Evolutionary conservation across 768 basidiomycete genomes (phyloP).

Genomic region (Pleurotus eryngii): DNA sequence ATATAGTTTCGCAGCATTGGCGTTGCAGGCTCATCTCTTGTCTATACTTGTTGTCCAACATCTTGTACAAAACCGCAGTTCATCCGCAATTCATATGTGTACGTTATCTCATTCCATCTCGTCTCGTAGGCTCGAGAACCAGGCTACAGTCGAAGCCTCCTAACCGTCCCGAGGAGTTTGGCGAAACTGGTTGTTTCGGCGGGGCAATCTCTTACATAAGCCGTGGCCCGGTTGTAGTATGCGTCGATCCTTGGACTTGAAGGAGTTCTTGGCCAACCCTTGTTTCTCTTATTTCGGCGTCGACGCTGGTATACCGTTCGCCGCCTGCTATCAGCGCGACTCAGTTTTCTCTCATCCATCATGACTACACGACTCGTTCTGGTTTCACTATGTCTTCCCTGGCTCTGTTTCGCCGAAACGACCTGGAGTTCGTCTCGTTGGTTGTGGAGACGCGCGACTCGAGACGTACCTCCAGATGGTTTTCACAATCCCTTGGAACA

Average conservation of each 20-base stretch:
- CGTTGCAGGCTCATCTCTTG: not conserved
- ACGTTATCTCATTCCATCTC: no score
- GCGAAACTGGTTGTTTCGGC: no score
- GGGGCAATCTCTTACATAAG: no score
- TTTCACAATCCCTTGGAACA: constrained; percentile 53
- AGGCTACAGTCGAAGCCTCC: no score
- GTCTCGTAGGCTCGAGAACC: no score
- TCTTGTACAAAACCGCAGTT: no score
- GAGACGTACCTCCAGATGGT: constrained; percentile 48
- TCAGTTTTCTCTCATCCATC: constrained; percentile 1
- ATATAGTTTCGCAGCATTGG: not conserved
- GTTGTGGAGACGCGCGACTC: constrained; percentile 14
- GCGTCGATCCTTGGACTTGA: not conserved
- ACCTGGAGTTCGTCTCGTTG: constrained; percentile 11
- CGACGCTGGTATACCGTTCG: not conserved
- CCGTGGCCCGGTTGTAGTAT: not conserved
- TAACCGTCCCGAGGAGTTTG: no score
- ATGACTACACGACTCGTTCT: constrained; percentile 11
- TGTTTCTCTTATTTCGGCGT: not conserved
- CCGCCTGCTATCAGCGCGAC: constrained; percentile 5
- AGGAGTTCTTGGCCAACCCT: no score
- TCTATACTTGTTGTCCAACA: not conserved
- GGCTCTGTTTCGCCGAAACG: constrained; percentile 10
- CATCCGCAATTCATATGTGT: no score
- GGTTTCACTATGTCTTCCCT: constrained; percentile 18